Base-by-base conservation (phyloP, 495 filamentous ascomycete genomes). In the Lophiotrema nucula region DNA sequence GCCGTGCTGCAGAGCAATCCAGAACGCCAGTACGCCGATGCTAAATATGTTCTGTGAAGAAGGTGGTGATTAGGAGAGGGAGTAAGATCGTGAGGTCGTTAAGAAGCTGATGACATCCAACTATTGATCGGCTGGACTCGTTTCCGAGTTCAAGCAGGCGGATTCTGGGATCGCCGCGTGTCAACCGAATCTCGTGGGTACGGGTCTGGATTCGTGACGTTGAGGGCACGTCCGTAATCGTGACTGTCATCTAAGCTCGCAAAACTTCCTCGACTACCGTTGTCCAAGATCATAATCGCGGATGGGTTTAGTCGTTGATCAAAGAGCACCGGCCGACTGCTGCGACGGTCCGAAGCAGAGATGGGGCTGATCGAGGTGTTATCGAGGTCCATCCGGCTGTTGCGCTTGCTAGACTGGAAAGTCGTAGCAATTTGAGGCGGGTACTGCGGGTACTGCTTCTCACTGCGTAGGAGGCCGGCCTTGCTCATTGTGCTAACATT, bases 231-330 rank as follows among this genome's bases (percentile, higher is more conserved):
- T 23, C 50, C 41, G 33, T 63, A 66, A 44, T 66, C 64, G 16
- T 45, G 64, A 27, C 48, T 56, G 24, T 66, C 64, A 22, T 58
- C 50, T 26, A 66, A 6, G 25, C 60, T 66, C 1, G 15, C 47
- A 4, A 65, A 22, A 33, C 62, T 65, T 4, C 41, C 45, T 35
- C 53, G 51, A 24, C 57, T 62, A 2, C 19, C 37, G 39, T 68
- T 68, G 43, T 68, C 62, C 11, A 55, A 18, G 25, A 38, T 38
- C 53, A 66, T 59, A 18, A 66, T 43, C 1, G 62, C 51, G 4
- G 52, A 50, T 13, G 66, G 66, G 39, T 69, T 67, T 13, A 69
- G 41, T 18, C 66, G 43, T 26, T 66, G 59, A 27, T 69, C 66
- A 25, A 52, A 58, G 18, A 68, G 33, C 21, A 51, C 12, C 13